Conservation (phyloP, 1,284 basidiomycete genomes). For the Schizophyllum amplum region DNA sequence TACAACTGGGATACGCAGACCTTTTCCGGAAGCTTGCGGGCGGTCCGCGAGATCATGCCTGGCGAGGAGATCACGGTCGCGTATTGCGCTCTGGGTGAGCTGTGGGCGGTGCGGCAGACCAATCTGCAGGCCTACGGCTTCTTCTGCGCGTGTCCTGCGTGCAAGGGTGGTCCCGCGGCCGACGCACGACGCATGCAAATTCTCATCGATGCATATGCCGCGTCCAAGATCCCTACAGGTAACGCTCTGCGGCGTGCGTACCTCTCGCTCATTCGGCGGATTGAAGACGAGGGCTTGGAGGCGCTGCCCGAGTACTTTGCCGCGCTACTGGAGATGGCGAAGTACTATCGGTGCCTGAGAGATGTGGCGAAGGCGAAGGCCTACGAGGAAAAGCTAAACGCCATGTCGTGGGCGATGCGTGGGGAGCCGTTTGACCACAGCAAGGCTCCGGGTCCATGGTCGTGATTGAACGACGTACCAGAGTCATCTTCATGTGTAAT, state of each 20-base stretch:
- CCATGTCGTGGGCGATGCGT: background rate
- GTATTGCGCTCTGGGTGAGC: conserved; percentile 14
- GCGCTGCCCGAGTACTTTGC: background rate
- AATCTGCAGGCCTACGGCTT: conserved; percentile 20
- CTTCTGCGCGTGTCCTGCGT: conserved; percentile 15
- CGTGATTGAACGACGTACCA: background rate
- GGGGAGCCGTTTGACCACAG: background rate
- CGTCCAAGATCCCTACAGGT: background rate
- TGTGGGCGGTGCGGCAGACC: conserved; percentile 13
- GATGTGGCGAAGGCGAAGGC: background rate
- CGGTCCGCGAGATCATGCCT: conserved; percentile 19
- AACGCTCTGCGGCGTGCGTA: background rate
- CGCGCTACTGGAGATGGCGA: background rate
- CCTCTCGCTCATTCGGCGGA: background rate
- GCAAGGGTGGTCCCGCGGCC: conserved; percentile 3
- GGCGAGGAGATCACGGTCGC: conserved; percentile 25
- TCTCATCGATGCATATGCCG: background rate
- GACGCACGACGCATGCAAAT: conserved; percentile 3
- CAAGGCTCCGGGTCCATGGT: background rate
- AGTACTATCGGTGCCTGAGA: background rate
- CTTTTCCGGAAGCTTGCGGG: conserved; percentile 22
- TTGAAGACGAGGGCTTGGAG: background rate
- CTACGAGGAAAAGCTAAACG: background rate
- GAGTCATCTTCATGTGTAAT: background rate
- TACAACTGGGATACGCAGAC: conserved; percentile 19